A percentile compares a stretch with the other conserved stretches of the same genome.
Evolutionary conservation across 106 monocot genomes (phyloP).

Genomic region (Chionographis japonica): DNA sequence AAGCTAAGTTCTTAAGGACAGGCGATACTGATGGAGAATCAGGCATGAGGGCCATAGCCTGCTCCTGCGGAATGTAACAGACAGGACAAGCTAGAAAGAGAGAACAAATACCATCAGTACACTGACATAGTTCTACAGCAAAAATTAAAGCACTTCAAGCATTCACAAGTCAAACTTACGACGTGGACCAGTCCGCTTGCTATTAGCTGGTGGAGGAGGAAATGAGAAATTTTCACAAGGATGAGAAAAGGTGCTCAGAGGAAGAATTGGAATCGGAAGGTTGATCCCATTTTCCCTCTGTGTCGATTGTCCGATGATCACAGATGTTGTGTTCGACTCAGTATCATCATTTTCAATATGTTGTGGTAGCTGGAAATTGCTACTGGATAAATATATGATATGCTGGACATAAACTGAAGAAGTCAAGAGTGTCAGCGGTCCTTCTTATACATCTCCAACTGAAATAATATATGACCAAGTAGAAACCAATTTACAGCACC

Average conservation of each 20-base stretch:
- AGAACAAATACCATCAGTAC: background rate
- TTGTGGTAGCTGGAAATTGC: too few species aligned
- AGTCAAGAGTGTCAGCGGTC: background rate
- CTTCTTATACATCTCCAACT: slow-evolving; percentile 17
- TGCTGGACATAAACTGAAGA: background rate
- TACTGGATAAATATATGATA: background rate
- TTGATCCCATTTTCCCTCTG: too few species aligned
- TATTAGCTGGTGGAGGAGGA: slow-evolving; percentile 29
- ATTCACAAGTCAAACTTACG: slow-evolving; percentile 18
- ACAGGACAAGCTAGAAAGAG: slow-evolving; percentile 71
- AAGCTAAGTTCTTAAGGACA: slow-evolving; percentile 55
- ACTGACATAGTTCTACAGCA: background rate
- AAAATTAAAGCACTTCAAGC: background rate
- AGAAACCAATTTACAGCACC: too few species aligned
- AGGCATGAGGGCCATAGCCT: slow-evolving; percentile 66
- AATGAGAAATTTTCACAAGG: slow-evolving; percentile 35
- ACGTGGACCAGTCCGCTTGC: slow-evolving; percentile 36
- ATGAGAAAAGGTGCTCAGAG: slow-evolving; percentile 5
- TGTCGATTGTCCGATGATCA: too few species aligned
- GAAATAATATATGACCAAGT: background rate
- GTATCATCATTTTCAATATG: too few species aligned
- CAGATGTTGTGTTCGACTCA: too few species aligned
- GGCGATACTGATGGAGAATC: slow-evolving; percentile 59
- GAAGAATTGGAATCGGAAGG: too few species aligned
- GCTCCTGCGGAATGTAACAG: slow-evolving; percentile 77